Base-by-base conservation (phyloP, 768 basidiomycete genomes). In the Calocybe gangraenosa region DNA sequence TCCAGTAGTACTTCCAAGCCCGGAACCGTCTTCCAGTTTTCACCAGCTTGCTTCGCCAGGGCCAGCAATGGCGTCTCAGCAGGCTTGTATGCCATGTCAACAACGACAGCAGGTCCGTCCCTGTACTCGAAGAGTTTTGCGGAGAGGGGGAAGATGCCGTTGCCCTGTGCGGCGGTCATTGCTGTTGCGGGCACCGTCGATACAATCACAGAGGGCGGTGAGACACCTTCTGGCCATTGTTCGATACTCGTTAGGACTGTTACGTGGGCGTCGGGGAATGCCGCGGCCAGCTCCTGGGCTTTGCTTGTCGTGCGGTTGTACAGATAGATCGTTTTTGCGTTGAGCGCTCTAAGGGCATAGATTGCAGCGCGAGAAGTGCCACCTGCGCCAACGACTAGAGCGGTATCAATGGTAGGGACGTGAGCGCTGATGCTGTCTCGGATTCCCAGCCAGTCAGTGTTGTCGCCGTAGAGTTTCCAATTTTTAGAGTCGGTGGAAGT, bases 71-170 rank as follows among this genome's bases (percentile, higher is more conserved):
- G 84, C 11, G 95, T 98, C 54, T 81, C 75, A 2, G 84, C 78
- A 0, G 94, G 96, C 54, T 84, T 84, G 63, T 97, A 98, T 15
- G 94, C 92, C 86, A 96, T 88, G 55, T 99, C 96, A 9, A 98
- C 74, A 9, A 93, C 84, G 1, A 84, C 85, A n/a, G 73, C 69
- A 1, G 68, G 68, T 0, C 77, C 71, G 34, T 66, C 61, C 7
- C 60, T 63, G 50, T 76, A 74, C 1, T 65, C 61, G 52, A 92
- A 85, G 17, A 96, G 58, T 10, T 70, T 65, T 7, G 53, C 45
- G 2, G 87, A 75, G 10, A 94, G 69, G 30, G 68, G 62, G 14
- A 90, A 64, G 9, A 68, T 65, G 15, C 57, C 47, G 3, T 58
- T 50, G 13, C 42, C 45, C 34, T 58, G 43, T 40, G 59, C 55